Evolutionary conservation across 192 early-diverging fungal genomes (phyloP).

Genomic region (Geosiphon pyriformis): DNA sequence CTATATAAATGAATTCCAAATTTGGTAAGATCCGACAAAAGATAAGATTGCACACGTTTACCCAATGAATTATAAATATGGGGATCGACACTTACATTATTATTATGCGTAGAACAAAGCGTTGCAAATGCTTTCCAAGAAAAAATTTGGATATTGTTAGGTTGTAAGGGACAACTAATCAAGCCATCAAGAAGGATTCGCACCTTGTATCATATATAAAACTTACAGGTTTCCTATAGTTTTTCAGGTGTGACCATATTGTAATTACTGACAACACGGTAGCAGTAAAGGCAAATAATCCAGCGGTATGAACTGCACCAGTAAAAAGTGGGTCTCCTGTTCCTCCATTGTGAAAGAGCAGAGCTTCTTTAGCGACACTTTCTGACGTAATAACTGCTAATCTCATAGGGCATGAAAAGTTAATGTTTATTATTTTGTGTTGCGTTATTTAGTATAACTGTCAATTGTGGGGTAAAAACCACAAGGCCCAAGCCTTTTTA

Average conservation of each 20-base stretch:
- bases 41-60: conserved; percentile 48
- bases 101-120: conserved; percentile 25
- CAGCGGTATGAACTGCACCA: conserved; percentile 26
- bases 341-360: too few relatives aligned
- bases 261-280: conserved; percentile 43
- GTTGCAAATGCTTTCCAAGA: conserved; percentile 16
- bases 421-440: too few relatives aligned
- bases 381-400: too few relatives aligned
- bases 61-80: conserved; percentile 26
- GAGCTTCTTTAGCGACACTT: too few relatives aligned
- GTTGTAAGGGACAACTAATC: not conserved
- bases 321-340: not conserved
- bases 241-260: conserved; percentile 54
- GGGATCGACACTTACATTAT: conserved; percentile 13
- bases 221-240: conserved; percentile 55
- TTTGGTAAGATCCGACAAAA: not conserved
- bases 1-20: conserved; percentile 30
- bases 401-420: too few relatives aligned
- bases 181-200: not conserved
- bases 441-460: too few relatives aligned
- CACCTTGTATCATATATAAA: not conserved
- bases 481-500: too few relatives aligned
- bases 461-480: too few relatives aligned
- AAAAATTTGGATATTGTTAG: not conserved
- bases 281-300: conserved; percentile 42